Evolutionary conservation across 805 yeast genomes (phyloP), one percentile per base, ranked within the genome.

Genomic region (Yarrowia sp.): DNA sequence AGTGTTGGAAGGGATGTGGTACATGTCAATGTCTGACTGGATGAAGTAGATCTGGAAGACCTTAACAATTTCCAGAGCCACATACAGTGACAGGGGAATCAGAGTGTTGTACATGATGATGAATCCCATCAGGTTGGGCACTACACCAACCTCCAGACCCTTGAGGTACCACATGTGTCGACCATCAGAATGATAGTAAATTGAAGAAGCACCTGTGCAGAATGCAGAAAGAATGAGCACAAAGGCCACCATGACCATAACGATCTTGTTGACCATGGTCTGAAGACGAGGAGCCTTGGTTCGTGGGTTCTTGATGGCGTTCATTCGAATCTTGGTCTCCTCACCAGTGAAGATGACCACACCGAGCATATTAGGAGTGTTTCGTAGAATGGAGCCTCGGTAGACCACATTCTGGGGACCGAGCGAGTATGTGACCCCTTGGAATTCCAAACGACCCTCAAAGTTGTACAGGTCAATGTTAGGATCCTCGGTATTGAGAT

Each of bases 81-180:
- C 98, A 73, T 95, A 96, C 30, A 95, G 82, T 0, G 98, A 93
- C 33, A 95, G 79, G 0, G 99, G 99, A 72, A 95, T 95, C 78
- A 95, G 82, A 0, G 99, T 95, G 74, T 95, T 95, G 78, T 88
- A 93, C 98, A 95, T 93, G 79, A 95, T 93, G 68, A 95, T 88
- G 75, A 89, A 96, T 1, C 98, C 92, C 97, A 95, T 92, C 58
- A 95, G 81, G 0, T 96, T 90, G 1, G 97, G 89, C 2, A 96
- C 93, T 21, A 85, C 82, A 22, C 96, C 96, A 0, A 88, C 96
- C 69, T 89, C 95, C 70, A 84, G 80, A 4, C 82, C 83, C 51
- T 78, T 76, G 28, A 92, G 74, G 72, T 92, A 96, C 98, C 98
- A 92, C 63, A 82, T 81, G 35, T 73, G 77, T 33, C 80, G 78